These are phyloP conservation scores for Euphorbia lathyris DNA, from an alignment of 345 rosid species.

Conservation along the genomic window DNA sequence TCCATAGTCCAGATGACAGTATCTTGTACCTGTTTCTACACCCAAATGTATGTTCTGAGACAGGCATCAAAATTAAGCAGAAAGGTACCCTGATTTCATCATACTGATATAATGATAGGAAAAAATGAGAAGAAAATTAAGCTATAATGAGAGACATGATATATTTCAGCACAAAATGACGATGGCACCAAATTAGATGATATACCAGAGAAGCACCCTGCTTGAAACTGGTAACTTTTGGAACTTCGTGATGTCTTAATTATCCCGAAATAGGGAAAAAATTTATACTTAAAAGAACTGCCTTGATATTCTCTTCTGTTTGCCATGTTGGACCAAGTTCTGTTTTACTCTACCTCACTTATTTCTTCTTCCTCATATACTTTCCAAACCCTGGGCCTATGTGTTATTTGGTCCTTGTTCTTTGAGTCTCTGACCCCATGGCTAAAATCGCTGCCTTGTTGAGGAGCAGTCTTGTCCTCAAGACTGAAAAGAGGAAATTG, in stretches of 20 bases:
- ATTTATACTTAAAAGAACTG: constrained; percentile 34
- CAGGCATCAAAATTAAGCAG: background rate
- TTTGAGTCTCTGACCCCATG: no score
- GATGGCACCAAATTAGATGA: background rate
- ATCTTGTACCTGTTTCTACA: background rate
- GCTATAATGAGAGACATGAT: background rate
- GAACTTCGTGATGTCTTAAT: background rate
- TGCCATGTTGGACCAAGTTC: constrained; percentile 16
- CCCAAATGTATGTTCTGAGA: constrained; percentile 7
- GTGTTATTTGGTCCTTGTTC: no score
- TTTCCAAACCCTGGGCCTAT: no score
- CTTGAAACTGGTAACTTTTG: background rate
- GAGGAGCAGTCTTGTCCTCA: no score
- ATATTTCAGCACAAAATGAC: background rate
- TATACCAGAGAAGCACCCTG: background rate
- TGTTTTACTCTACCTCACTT: constrained; percentile 22
- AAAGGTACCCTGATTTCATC: background rate
- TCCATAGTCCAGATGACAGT: constrained; percentile 12
- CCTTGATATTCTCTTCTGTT: constrained; percentile 44
- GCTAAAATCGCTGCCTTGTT: no score
- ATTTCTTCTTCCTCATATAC: no score
- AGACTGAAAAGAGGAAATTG: no score
- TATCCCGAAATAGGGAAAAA: background rate
- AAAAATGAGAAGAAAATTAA: background rate
- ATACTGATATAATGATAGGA: background rate